Percentiles rank a stretch among this genome's conserved stretches.
phyloP scores from a whole-genome alignment of 495 filamentous ascomycete species.

The Glarea lozoyensis region DNA sequence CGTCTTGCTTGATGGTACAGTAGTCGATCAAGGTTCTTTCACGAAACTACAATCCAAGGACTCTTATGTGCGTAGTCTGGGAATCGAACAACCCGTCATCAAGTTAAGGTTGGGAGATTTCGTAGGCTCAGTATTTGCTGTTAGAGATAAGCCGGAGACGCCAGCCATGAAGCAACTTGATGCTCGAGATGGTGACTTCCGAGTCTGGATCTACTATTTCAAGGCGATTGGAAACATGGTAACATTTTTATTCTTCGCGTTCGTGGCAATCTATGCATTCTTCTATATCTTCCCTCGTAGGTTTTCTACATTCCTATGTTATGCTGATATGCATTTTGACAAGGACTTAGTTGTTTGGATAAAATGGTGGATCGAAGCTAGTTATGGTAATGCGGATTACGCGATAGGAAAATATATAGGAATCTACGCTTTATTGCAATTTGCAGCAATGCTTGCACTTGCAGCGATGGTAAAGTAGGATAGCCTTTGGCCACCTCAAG shows the following conservation, averaged over 20 bases:
- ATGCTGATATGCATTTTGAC: constrained; percentile 26
- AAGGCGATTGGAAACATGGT: background rate
- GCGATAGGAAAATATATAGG: background rate
- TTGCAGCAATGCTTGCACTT: background rate
- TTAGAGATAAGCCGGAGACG: background rate
- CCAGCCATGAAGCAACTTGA: background rate
- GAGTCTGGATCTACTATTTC: background rate
- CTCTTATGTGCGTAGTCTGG: constrained; percentile 37
- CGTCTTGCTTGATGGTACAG: constrained; percentile 32
- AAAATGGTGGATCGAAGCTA: background rate
- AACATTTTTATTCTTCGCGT: background rate
- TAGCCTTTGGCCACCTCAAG: too few species aligned
- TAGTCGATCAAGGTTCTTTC: constrained; percentile 40
- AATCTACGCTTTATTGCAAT: background rate
- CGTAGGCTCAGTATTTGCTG: background rate
- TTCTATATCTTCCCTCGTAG: too few species aligned
- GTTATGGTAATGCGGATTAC: background rate
- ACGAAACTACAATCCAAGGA: constrained; percentile 29
- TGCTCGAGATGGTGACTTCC: background rate
- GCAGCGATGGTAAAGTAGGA: too few species aligned
- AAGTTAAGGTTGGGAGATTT: constrained; percentile 18
- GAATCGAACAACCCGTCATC: constrained; percentile 14
- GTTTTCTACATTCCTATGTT: constrained; percentile 29
- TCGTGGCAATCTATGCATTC: too few species aligned
- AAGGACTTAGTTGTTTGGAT: too few species aligned